Evolutionary conservation across 352 stramenopile genomes (phyloP), one percentile per base, ranked within the genome.

Genomic region (Pythium dissimile): DNA sequence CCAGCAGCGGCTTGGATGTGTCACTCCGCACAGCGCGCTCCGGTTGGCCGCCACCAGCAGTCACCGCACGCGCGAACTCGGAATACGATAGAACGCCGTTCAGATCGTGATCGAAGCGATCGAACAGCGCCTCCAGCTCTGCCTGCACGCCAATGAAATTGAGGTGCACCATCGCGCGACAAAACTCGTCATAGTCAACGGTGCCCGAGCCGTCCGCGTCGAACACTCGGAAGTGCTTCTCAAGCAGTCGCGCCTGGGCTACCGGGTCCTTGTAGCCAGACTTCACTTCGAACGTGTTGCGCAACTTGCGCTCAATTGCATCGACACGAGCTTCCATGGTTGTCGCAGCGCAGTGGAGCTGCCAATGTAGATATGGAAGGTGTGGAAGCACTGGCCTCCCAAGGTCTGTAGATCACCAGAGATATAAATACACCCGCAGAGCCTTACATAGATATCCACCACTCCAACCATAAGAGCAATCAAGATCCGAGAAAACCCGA

Each of bases 111-210:
- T 97, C 88, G 44, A 95, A 96, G 32, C 85, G 81, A 47, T 97
- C 86, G 28, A 97, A 97, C 15, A 97, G 74, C 23, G 74, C 79
- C 35, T 95, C 81, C 12, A 89, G 67, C 59, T 94, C 86, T 13
- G 82, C 77, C 60, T 95, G 88, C 23, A 91, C 86, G 21, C 89
- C 88, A 7, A 97, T 77, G 52, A 97, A 94, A 59, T 97, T 96
- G 48, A 97, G 75, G 30, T 73, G 76, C 37, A 88, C 58, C 80
- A 96, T 93, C 3, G 84, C 88, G 27, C 82, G 78, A 42, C 73
- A 84, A 53, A 96, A 97, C 64, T 97, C 87, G 52, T 96, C 82
- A 62, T 90, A 94, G 62, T 93, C 84, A 21, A 96, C 67, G 8
- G 81, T 64, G 5, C 86, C 86, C 0, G 74, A 94, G 11, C 59